Evolutionary conservation across 352 stramenopile genomes (phyloP).

Genomic region (Phytophthora citricola): DNA sequence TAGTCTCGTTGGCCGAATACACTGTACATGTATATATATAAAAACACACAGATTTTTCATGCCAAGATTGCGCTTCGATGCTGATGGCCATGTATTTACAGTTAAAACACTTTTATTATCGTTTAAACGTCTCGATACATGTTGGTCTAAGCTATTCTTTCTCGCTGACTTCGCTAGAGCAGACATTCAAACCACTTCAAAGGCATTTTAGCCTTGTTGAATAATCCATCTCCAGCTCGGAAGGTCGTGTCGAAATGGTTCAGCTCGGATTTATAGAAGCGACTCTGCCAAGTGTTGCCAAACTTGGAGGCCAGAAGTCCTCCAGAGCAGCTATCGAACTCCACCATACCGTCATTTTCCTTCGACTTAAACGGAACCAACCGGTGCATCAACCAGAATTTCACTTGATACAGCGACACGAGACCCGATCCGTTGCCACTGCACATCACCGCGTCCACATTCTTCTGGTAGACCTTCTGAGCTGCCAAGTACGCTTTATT

Average conservation of each 20-base stretch:
- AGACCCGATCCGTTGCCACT: constrained; percentile 28
- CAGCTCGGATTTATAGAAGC: constrained; percentile 22
- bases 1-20: too few species aligned
- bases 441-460: constrained; percentile 36
- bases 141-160: too few species aligned
- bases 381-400: constrained; percentile 16
- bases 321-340: constrained; percentile 32
- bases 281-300: constrained; percentile 4
- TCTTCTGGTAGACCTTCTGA: constrained; percentile 23
- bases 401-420: constrained; percentile 14
- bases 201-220: constrained; percentile 46
- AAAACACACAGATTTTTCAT: too few species aligned
- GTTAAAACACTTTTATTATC: too few species aligned
- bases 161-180: constrained; percentile 23
- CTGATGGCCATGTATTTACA: too few species aligned
- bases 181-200: constrained; percentile 68
- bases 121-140: too few species aligned
- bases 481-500: constrained; percentile 20
- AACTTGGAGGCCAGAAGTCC: constrained; percentile 10
- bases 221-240: constrained; percentile 44
- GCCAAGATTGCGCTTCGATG: too few species aligned
- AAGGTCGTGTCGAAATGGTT: constrained; percentile 60
- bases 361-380: constrained; percentile 26
- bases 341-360: constrained; percentile 33
- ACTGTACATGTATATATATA: too few species aligned